These are phyloP conservation scores for Acacia confusa DNA, from an alignment of 306 rosid species.

Conservation along the genomic window DNA sequence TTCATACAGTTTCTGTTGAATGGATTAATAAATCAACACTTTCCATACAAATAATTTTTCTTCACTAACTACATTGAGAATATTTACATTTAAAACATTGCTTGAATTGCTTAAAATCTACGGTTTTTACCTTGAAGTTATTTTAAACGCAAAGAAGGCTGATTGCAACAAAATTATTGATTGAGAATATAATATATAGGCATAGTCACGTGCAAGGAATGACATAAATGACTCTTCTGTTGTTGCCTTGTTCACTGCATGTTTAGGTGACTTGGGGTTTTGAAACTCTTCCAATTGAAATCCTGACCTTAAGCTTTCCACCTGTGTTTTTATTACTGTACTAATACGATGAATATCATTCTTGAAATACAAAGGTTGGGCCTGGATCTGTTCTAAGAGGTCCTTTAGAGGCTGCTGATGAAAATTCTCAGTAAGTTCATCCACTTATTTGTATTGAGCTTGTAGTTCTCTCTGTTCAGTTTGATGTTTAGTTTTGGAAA, in stretches of 20 bases:
- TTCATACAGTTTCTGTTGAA: not conserved
- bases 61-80: slow-evolving; percentile 5
- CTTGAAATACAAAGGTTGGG: slow-evolving; percentile 70
- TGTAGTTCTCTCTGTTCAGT: slow-evolving; percentile 2
- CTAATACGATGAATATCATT: slow-evolving; percentile 37
- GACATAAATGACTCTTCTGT: slow-evolving; percentile 10
- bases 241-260: slow-evolving; percentile 25
- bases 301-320: slow-evolving; percentile 25
- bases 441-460: slow-evolving; percentile 1
- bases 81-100: slow-evolving; percentile 6
- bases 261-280: slow-evolving; percentile 28
- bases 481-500: slow-evolving; percentile 27
- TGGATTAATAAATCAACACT: not conserved
- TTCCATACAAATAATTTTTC: not conserved
- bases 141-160: slow-evolving; percentile 22
- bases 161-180: slow-evolving; percentile 11
- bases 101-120: not conserved
- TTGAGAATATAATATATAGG: not conserved
- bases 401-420: slow-evolving; percentile 57
- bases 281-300: slow-evolving; percentile 26
- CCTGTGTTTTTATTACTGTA: slow-evolving; percentile 21
- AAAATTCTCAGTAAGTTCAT: slow-evolving; percentile 51
- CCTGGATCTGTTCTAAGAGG: slow-evolving; percentile 87
- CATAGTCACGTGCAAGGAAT: slow-evolving; percentile 4
- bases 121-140: not conserved